A percentile compares a stretch with the other conserved stretches of the same genome.
phyloP scores from a whole-genome alignment of 2,329 filamentous ascomycete genomes.

The Alternaria sp. region DNA sequence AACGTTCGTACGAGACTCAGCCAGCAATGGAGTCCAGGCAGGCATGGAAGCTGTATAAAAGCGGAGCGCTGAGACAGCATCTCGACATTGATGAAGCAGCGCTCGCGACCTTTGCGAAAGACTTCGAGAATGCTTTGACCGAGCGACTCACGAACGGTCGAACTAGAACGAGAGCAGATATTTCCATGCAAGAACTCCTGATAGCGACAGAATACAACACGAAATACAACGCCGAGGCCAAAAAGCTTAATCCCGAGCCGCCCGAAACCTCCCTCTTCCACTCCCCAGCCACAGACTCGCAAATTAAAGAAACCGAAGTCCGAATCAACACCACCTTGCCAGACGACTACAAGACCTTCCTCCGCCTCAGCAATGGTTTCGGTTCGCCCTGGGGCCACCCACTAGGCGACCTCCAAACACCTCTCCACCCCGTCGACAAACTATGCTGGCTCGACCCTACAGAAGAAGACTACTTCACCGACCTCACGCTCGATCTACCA shows the following conservation, averaged over 20 bases:
- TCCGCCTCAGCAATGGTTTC: background rate
- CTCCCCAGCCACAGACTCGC: background rate
- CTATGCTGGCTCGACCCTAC: background rate
- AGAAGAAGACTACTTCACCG: background rate
- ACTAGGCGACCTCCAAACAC: background rate
- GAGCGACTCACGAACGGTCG: background rate
- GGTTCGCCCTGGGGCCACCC: background rate
- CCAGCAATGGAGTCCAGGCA: background rate
- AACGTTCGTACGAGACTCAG: background rate
- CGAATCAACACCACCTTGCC: background rate
- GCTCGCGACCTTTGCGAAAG: background rate
- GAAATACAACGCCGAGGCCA: background rate
- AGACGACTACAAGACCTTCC: background rate
- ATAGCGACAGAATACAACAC: background rate
- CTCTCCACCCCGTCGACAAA: background rate
- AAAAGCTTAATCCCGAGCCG: background rate
- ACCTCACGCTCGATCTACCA: background rate
- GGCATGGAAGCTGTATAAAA: background rate
- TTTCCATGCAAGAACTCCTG: background rate
- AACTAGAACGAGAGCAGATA: background rate
- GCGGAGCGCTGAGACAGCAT: background rate
- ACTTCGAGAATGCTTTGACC: background rate
- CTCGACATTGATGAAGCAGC: background rate
- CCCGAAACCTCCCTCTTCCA: background rate
- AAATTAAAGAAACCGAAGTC: background rate